phyloP scores from a whole-genome alignment of 2,329 filamentous ascomycete genomes.

The Cadophora sp. region DNA sequence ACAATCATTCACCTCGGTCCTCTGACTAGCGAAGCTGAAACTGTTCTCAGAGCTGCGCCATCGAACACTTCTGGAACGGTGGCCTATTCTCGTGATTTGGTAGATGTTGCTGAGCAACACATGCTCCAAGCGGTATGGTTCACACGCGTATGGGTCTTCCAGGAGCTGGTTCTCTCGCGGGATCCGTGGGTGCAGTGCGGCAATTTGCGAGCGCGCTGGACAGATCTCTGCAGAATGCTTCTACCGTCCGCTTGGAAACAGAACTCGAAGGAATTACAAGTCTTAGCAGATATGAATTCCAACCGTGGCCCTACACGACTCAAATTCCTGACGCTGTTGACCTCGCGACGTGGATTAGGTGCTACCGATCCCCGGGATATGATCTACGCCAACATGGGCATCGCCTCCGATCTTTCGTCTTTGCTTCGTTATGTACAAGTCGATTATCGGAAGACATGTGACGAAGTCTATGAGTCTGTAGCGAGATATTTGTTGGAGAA shows the following conservation, averaged over 20 bases:
- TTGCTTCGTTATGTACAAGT: conserved; percentile 7
- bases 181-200: conserved; percentile 23
- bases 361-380: conserved; percentile 19
- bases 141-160: conserved; percentile 48
- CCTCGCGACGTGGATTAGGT: conserved; percentile 11
- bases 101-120: conserved; percentile 1
- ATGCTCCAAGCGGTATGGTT: conserved; percentile 48
- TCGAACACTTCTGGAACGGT: conserved; percentile 16
- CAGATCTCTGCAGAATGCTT: conserved; percentile 14
- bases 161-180: conserved; percentile 39
- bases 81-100: conserved; percentile 4
- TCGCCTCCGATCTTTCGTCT: background rate
- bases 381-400: conserved; percentile 21
- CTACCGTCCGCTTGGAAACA: conserved; percentile 1
- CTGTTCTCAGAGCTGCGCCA: background rate
- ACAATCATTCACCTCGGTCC: conserved; percentile 15
- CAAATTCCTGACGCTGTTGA: conserved; percentile 12
- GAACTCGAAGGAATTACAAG: background rate
- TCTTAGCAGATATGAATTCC: conserved; percentile 19
- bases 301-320: background rate
- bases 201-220: conserved; percentile 16
- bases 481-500: conserved; percentile 9
- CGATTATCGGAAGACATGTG: conserved; percentile 3
- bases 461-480: conserved; percentile 12
- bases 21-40: background rate